Percentiles rank a stretch among this genome's conserved stretches.
Evolutionary conservation across 2,329 filamentous ascomycete genomes (phyloP).

Genomic region (Exophiala oligosperma): DNA sequence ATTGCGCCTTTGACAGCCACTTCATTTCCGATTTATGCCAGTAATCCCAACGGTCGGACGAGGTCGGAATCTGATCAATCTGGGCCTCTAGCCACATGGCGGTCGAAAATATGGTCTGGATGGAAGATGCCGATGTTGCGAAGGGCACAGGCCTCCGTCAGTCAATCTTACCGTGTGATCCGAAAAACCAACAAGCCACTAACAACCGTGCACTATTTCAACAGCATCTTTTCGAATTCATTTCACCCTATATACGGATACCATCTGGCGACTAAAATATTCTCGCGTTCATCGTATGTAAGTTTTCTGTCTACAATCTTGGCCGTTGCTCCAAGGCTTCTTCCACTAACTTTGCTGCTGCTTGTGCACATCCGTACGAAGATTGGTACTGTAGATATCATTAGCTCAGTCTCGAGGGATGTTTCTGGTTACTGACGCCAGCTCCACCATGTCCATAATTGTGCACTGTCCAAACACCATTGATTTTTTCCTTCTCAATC

Average conservation of each 20-base stretch:
- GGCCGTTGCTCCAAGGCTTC: constrained; percentile 41
- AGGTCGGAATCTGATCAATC: not conserved
- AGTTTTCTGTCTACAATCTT: constrained; percentile 5
- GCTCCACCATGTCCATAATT: constrained; percentile 49
- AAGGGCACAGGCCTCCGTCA: not conserved
- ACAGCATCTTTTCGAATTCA: not conserved
- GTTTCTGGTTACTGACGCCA: constrained; percentile 58
- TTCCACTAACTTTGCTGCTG: constrained; percentile 65
- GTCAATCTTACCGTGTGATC: not conserved
- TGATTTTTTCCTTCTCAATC: constrained; percentile 69
- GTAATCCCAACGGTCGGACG: not conserved
- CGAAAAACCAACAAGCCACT: not conserved
- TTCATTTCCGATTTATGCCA: not conserved
- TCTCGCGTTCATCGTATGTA: too few species aligned
- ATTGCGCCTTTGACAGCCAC: not conserved
- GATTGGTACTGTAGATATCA: constrained; percentile 63
- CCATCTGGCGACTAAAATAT: too few species aligned
- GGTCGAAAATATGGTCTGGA: not conserved
- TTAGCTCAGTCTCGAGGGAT: constrained; percentile 35
- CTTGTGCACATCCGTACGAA: constrained; percentile 69
- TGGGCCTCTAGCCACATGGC: not conserved
- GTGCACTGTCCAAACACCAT: constrained; percentile 70
- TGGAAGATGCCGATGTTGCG: not conserved
- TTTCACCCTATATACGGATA: too few species aligned
- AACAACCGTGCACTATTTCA: not conserved